Evolutionary conservation across 192 early-diverging fungal genomes (phyloP), one percentile per base, ranked within the genome.

Genomic region (Umbelopsis vinacea): DNA sequence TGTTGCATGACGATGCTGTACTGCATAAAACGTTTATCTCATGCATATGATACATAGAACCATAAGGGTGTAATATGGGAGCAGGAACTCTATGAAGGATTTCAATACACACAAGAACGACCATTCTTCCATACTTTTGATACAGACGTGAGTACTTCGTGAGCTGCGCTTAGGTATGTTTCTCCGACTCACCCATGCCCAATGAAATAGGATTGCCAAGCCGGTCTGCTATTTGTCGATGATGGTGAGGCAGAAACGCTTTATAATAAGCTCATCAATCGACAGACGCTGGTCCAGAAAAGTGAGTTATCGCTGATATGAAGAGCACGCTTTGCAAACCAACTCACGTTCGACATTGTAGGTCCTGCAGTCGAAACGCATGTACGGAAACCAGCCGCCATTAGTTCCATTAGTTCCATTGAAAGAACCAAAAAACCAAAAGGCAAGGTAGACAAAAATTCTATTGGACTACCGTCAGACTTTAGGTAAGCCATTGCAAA

Each of bases 51-150:
- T 14, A 15, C 43, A 66, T 12, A 83, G 81, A 77, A 78, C 24
- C 75, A 87, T 53, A 76, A 77, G 47, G 82, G 85, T n/a, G 82
- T 92, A 38, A 74, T 92, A 35, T 94, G 92, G 92, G 92, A 94
- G 74, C 92, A 94, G 75, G 92, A 94, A 78, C 72, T 94, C 11
- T 92, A 91, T 75, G 79, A 89, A 71, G 85, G 85, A 52, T 92
- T 94, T 81, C 85, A 90, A 47, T 89, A 89, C 73, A 74, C 70
- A 9, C 81, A 87, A 63, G 87, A 90, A 43, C 57, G 78, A 19
- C 85, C 88, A 11, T 92, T 85, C 73, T 94, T 94, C 71, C 89
- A 88, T 68, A 89, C 89, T 21, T 89, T 94, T 77, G 80, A 85
- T 29, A 85, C 87, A 22, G 91, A 92, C 73, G 87, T 88, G 81